Conservation (phyloP, 2,329 filamentous ascomycete genomes). For the Colletotrichum lupini region DNA sequence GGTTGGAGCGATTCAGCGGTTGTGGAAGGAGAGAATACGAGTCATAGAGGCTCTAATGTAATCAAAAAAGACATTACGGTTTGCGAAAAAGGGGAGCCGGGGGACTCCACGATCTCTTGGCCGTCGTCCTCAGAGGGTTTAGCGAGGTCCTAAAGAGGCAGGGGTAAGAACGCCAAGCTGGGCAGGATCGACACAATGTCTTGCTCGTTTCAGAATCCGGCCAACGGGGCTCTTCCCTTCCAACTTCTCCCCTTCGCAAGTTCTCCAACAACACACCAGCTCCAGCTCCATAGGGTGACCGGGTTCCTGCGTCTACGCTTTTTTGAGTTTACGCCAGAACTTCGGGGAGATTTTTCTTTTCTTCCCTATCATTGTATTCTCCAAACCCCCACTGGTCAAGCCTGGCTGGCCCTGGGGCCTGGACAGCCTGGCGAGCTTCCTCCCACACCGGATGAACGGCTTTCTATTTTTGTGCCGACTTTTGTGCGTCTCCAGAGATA, state of each 20-base stretch:
- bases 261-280: not conserved
- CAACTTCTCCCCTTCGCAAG: not conserved
- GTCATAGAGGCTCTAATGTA: conserved; percentile 14
- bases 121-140: not conserved
- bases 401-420: not conserved
- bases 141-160: not conserved
- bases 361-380: not conserved
- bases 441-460: not conserved
- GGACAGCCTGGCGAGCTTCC: not conserved
- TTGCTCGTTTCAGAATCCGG: conserved; percentile 29
- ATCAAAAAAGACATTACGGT: conserved; percentile 27
- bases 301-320: not conserved
- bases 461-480: conserved; percentile 1
- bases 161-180: not conserved
- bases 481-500: not conserved
- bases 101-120: conserved; percentile 15
- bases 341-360: not conserved
- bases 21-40: not conserved
- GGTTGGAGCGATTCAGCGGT: not conserved
- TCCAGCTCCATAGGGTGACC: not conserved
- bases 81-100: not conserved
- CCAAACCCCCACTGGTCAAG: not conserved
- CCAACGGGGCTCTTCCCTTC: not conserved
- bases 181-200: conserved; percentile 17
- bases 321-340: not conserved